These are phyloP conservation scores for Nannochloropsis granulata DNA, from an alignment of 108 stramenopile species.

Conservation along the genomic window DNA sequence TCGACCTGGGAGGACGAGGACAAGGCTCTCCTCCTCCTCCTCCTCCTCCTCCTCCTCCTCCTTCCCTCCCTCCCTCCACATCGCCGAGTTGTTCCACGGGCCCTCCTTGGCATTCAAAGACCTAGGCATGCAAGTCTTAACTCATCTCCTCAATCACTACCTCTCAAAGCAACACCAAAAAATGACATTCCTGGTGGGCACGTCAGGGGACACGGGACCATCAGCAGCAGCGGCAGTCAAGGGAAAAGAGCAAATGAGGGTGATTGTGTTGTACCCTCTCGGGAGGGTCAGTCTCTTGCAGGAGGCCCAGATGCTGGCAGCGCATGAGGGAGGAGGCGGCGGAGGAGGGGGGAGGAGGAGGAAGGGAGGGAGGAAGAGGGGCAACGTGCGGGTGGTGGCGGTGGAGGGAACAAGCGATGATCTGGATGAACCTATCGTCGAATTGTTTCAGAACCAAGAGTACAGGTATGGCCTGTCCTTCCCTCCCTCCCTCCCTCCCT, in stretches of 20 bases:
- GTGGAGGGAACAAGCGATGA: conserved; percentile 78
- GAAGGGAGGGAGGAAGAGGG: neutral
- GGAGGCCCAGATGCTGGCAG: conserved; percentile 58
- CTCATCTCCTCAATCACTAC: conserved; percentile 8
- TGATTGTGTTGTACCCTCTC: conserved; percentile 62
- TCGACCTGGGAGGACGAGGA: too few species aligned
- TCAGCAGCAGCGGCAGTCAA: conserved; percentile 47
- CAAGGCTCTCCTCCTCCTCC: neutral
- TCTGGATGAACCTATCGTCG: conserved; percentile 61
- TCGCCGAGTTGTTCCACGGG: conserved; percentile 76
- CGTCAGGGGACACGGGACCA: conserved; percentile 78
- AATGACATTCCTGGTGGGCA: conserved; percentile 47
- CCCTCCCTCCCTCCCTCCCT: neutral
- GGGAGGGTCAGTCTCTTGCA: conserved; percentile 69
- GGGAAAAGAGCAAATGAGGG: conserved; percentile 45
- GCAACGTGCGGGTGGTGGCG: conserved; percentile 38
- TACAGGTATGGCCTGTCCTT: neutral
- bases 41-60: neutral
- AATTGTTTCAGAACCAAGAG: neutral
- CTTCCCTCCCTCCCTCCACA: neutral
- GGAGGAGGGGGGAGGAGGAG: neutral
- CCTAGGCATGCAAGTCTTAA: conserved; percentile 40
- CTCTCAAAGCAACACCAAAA: conserved; percentile 36
- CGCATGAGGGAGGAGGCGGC: neutral
- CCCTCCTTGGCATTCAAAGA: conserved; percentile 85